These are phyloP conservation scores for Durusdinium trenchii DNA, from an alignment of 73 alveolate species.

Conservation along the genomic window DNA sequence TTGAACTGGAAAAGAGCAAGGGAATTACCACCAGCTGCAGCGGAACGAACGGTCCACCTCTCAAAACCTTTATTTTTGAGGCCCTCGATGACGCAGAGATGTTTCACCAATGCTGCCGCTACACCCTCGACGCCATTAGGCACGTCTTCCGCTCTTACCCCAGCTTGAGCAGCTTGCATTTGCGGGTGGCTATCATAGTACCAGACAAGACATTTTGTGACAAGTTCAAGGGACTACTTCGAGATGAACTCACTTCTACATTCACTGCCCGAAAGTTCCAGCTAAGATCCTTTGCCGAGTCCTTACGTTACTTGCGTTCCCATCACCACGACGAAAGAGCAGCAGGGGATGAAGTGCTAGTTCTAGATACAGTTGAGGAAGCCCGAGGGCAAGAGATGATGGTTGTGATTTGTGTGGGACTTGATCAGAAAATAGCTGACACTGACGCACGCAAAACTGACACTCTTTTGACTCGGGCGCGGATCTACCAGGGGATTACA, in stretches of 20 bases:
- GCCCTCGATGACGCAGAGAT: neutral
- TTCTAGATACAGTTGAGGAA: neutral
- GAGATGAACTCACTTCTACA: neutral
- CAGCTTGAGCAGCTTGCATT: slow-evolving; percentile 5
- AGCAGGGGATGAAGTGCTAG: neutral
- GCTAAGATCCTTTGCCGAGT: neutral
- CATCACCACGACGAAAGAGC: neutral
- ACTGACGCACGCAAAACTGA: too few relatives aligned
- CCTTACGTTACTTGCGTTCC: neutral
- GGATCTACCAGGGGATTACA: neutral
- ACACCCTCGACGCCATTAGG: neutral
- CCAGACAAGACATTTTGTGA: neutral
- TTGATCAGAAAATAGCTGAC: neutral
- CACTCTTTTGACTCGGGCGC: neutral
- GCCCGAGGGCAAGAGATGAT: neutral
- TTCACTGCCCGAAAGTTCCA: neutral
- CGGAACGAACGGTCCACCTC: neutral
- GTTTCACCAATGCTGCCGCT: too few relatives aligned
- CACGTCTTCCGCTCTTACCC: neutral
- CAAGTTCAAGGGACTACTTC: neutral
- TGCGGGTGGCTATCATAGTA: neutral
- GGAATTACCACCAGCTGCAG: neutral
- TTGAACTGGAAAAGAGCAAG: neutral
- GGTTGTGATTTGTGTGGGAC: neutral
- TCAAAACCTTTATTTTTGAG: too few relatives aligned